Evolutionary conservation across 495 filamentous ascomycete species (phyloP), one percentile per base, ranked within the genome.

Genomic region (Penicillium malachiteum): DNA sequence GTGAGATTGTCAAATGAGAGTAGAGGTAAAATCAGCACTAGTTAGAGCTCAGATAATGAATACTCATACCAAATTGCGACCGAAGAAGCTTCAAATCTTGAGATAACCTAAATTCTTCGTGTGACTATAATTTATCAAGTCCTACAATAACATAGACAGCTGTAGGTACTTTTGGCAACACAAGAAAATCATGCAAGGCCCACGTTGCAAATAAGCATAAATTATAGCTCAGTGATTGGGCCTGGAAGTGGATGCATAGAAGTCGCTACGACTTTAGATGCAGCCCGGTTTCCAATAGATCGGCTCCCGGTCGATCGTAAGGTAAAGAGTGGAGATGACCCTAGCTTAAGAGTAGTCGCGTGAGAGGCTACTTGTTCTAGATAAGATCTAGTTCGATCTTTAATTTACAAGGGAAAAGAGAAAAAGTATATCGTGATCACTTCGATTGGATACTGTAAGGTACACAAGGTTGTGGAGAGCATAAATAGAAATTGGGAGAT

Each of bases 391-490:
- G 13, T 5, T 17, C 5, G 16, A 34, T 17, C 1, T 48, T 34
- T 17, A 48, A 31, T 4, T 48, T 33, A 13, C 3, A 49, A 37
- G 13, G 17, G 18, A 12, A 35, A 21, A 32, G n/a, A n/a, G n/a
- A n/a, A 7, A 31, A 7, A 9, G 3, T 44, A 16, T 11, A 31
- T 32, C 48, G 30, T 50, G 17, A 26, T 52, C 12, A 38, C 43
- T 26, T 42, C 50, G 17, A 18, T 52, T 41, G 38, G 39, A 41
- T 17, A 21, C 3, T 13, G 37, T 41, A 14, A 6, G 7, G 16
- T 44, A 52, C 39, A 52, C 46, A 16, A 52, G 14, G 43, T 50
- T 48, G 26, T n/a, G 21, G 4, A 26, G 54, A 56, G 43, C 33
- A 34, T 40, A 40, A 17, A 44, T n/a, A 18, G 21, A 45, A 9